Evolutionary conservation across 1,284 basidiomycete genomes (phyloP).

Genomic region (Boletus sp.): DNA sequence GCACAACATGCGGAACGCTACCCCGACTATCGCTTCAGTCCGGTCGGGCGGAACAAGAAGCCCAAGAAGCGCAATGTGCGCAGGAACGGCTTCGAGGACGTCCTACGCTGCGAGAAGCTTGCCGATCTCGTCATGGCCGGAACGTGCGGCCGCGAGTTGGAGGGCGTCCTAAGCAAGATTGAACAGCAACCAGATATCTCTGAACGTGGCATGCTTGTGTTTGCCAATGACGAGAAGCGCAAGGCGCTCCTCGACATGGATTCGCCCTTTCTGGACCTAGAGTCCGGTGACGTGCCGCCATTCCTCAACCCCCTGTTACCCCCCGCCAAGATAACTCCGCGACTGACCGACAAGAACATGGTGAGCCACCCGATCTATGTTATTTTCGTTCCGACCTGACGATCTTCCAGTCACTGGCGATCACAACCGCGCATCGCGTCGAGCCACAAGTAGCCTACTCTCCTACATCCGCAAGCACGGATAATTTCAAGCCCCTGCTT

Average conservation of each 20-base stretch:
- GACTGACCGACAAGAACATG: constrained; percentile 2
- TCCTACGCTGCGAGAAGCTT: constrained; percentile 53
- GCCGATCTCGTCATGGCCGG: constrained; percentile 58
- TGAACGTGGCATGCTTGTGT: neutral
- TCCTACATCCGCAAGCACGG: neutral
- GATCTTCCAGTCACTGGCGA: constrained; percentile 7
- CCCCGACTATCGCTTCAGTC: constrained; percentile 60
- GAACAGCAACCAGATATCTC: constrained; percentile 20
- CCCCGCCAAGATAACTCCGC: constrained; percentile 19
- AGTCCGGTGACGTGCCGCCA: constrained; percentile 21
- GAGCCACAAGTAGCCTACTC: constrained; percentile 9
- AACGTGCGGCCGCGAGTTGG: constrained; percentile 54
- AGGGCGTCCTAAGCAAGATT: constrained; percentile 47
- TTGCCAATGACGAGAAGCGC: neutral
- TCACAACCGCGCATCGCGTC: neutral
- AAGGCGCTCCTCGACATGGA: neutral
- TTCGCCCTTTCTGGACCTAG: neutral
- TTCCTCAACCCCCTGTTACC: constrained; percentile 45
- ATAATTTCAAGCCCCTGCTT: constrained; percentile 11
- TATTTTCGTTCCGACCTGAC: constrained; percentile 7
- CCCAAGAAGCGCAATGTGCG: constrained; percentile 54
- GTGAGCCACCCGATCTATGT: constrained; percentile 19
- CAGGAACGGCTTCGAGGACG: constrained; percentile 51
- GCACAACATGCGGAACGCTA: constrained; percentile 55
- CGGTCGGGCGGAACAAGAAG: constrained; percentile 46